Conservation (phyloP, 495 filamentous ascomycete species). For the Penicillium mononematosum region DNA sequence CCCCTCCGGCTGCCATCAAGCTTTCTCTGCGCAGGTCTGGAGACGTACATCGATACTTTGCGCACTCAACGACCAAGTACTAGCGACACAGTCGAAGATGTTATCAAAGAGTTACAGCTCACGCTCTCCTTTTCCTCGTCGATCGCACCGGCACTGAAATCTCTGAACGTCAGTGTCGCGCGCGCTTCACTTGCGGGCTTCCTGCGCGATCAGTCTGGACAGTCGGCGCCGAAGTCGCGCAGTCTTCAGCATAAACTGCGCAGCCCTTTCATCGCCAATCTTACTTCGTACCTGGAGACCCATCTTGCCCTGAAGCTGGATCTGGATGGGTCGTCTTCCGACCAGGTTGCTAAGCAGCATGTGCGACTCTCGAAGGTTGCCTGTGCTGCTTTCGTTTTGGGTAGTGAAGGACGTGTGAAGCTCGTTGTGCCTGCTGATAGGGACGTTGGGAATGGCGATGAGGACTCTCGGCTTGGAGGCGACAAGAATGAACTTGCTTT, state of each 20-base stretch:
- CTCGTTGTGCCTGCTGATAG: slow-evolving; percentile 37
- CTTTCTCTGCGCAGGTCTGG: slow-evolving; percentile 39
- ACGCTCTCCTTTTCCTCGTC: slow-evolving; percentile 40
- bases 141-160: slow-evolving; percentile 44
- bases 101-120: slow-evolving; percentile 42
- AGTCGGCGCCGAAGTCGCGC: slow-evolving; percentile 7
- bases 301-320: slow-evolving; percentile 53
- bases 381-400: slow-evolving; percentile 54
- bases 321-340: slow-evolving; percentile 24
- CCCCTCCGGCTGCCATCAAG: slow-evolving; percentile 39
- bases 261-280: slow-evolving; percentile 40
- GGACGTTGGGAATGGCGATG: slow-evolving; percentile 21
- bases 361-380: slow-evolving; percentile 51
- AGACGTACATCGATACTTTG: slow-evolving; percentile 31
- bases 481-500: slow-evolving; percentile 12
- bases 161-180: slow-evolving; percentile 47
- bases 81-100: slow-evolving; percentile 26
- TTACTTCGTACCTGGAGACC: slow-evolving; percentile 44
- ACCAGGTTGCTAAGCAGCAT: slow-evolving; percentile 27
- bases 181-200: slow-evolving; percentile 35
- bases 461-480: neutral
- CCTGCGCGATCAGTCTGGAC: slow-evolving; percentile 11
- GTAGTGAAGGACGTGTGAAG: slow-evolving; percentile 53
- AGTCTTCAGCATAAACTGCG: slow-evolving; percentile 17
- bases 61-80: neutral